Evolutionary conservation across 257 asterid genomes (phyloP).

Genomic region (Knoxia roxburghii): DNA sequence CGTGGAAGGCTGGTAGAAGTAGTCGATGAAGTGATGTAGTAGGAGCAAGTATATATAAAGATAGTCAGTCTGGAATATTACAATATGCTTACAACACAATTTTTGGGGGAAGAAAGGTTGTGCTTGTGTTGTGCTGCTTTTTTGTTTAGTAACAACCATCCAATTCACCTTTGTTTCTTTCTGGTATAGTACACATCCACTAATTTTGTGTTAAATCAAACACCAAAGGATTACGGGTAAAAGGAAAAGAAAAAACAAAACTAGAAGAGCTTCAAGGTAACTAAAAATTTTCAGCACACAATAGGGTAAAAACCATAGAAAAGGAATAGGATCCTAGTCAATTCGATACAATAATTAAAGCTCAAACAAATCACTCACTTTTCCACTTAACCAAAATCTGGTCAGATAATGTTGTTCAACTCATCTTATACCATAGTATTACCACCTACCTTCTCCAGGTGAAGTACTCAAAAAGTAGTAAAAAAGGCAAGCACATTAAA

Average conservation of each 20-base stretch:
- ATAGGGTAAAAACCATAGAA: too few relatives aligned
- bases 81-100: neutral
- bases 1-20: conserved; percentile 82
- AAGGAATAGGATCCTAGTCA: neutral
- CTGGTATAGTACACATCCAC: neutral
- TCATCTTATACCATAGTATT: too few relatives aligned
- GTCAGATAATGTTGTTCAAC: too few relatives aligned
- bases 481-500: too few relatives aligned
- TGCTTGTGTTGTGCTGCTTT: neutral
- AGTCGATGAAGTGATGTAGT: conserved; percentile 43
- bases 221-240: too few relatives aligned
- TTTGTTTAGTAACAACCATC: neutral
- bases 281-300: neutral
- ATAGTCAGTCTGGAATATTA: conserved; percentile 15
- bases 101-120: neutral
- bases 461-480: too few relatives aligned
- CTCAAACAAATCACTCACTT: too few relatives aligned
- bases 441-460: too few relatives aligned
- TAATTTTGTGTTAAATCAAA: neutral
- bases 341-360: neutral
- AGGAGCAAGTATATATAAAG: conserved; percentile 17
- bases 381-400: neutral
- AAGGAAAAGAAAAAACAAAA: too few relatives aligned
- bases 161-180: neutral
- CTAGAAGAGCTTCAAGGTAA: too few relatives aligned